Evolutionary conservation across 768 basidiomycete genomes (phyloP), one percentile per base, ranked within the genome.

Genomic region (Pleurotus salmoneostramineus): DNA sequence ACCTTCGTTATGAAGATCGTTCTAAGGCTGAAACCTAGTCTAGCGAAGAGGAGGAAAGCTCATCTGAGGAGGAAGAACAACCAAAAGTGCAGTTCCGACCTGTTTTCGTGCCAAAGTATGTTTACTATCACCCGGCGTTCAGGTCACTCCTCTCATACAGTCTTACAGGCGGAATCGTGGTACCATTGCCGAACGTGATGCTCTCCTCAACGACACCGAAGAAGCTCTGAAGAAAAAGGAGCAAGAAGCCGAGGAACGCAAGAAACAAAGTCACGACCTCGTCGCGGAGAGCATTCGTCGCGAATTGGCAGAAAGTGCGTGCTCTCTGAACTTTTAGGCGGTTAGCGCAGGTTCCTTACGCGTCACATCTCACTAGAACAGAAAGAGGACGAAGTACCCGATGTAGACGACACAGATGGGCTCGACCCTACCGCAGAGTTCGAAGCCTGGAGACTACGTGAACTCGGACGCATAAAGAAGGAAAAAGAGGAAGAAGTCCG

Each of bases 361-460:
- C 62, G 46, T 17, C 17, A 27, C 11, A 27, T 27, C 21, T 27
- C 21, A 27, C 21, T 64, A 98, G 96, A 93, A 80, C 94, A 98
- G 70, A 93, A 92, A 61, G 85, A 91, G 57, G 89, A 89, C 27
- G 71, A 86, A 15, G 73, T 90, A 35, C 91, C 91, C 2, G 95
- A 98, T 61, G 82, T 98, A 0, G 95, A 98, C 72, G 97, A 99
- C 69, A 91, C 93, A 4, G 97, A 99, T 65, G 96, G 92, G 1
- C 68, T 95, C 49, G 95, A 98, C 65, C 91, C 95, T 2, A 80
- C 83, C 12, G 86, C 70, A 54, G 97, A 98, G 70, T 99, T 99
- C 63, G 95, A 98, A 66, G 92, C 89, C 3, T 99, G 97, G 97
- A 83, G 97, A 57, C 72, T 98, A 50, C 85, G 97, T 59, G 97